A percentile compares a stretch with the other conserved stretches of the same genome.
Evolutionary conservation across 2,329 filamentous ascomycete species (phyloP).

Genomic region (Fusarium sp.): DNA sequence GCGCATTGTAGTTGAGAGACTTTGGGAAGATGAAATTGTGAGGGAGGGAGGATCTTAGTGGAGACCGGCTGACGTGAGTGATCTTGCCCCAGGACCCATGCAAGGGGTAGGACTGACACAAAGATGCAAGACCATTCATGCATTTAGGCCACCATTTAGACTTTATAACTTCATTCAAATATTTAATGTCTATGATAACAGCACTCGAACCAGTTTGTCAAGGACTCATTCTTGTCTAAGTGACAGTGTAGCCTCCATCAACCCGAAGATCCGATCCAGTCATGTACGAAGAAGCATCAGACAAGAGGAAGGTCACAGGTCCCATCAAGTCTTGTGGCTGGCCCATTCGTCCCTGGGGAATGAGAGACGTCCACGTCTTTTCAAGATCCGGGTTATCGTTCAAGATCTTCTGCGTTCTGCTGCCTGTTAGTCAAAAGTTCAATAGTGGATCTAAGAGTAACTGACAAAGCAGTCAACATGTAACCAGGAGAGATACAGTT

Average conservation of each 20-base stretch:
- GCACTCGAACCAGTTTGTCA: rapidly evolving
- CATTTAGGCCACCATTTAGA: too few species aligned
- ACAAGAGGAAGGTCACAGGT: slow-evolving; percentile 84
- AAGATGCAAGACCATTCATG: background rate
- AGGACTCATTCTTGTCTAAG: slow-evolving; percentile 51
- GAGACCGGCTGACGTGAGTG: background rate
- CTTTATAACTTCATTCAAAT: background rate
- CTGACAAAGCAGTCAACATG: slow-evolving; percentile 78
- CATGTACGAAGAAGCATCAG: slow-evolving; percentile 78
- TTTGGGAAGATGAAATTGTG: background rate
- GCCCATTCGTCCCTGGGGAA: slow-evolving; percentile 93
- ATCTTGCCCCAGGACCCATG: too few species aligned
- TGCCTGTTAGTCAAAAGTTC: background rate
- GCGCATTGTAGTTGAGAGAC: too few species aligned
- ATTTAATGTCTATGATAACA: background rate
- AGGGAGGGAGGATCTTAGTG: background rate
- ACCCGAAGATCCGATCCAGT: slow-evolving; percentile 78
- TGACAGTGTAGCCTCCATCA: slow-evolving; percentile 84
- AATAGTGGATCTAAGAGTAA: rapidly evolving
- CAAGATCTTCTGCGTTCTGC: slow-evolving; percentile 90
- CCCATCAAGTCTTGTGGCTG: slow-evolving; percentile 91
- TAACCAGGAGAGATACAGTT: slow-evolving; percentile 96
- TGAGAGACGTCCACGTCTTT: slow-evolving; percentile 87
- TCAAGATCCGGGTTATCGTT: slow-evolving; percentile 93
- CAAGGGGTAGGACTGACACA: background rate